Conservation (phyloP, 176 grass and related monocot genomes). For the Zoysia pacifica region DNA sequence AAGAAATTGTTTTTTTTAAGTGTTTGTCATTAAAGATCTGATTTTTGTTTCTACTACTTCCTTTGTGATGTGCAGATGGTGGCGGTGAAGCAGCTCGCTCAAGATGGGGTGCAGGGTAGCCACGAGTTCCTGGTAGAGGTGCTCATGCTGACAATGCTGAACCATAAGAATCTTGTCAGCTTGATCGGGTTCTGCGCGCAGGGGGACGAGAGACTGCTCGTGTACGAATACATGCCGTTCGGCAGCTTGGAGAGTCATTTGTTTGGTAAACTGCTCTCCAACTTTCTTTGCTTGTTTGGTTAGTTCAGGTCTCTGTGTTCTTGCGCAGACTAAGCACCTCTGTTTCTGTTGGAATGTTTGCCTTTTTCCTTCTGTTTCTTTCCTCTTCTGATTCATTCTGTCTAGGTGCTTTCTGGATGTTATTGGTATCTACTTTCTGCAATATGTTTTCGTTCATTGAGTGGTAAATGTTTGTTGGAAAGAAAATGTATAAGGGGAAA, state of each 20-base stretch:
- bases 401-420: too few relatives aligned
- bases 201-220: constrained; percentile 88
- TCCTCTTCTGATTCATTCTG: background rate
- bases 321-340: background rate
- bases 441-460: background rate
- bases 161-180: constrained; percentile 75
- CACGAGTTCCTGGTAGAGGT: constrained; percentile 94
- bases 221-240: constrained; percentile 94
- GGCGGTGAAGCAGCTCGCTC: constrained; percentile 89
- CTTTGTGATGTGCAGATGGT: constrained; percentile 56
- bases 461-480: background rate
- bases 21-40: background rate
- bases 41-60: background rate
- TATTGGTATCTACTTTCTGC: background rate
- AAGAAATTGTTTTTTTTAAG: background rate
- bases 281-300: constrained; percentile 12
- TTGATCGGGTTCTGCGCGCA: constrained; percentile 84
- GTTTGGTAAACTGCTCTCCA: constrained; percentile 58
- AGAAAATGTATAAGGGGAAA: background rate
- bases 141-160: constrained; percentile 83
- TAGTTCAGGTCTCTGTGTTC: background rate
- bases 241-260: constrained; percentile 89
- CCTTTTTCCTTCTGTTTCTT: background rate
- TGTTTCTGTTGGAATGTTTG: constrained; percentile 7
- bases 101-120: constrained; percentile 71